These are phyloP conservation scores for Pichia sp. DNA, from an alignment of 1,139 yeast genomes.

Conservation along the genomic window DNA sequence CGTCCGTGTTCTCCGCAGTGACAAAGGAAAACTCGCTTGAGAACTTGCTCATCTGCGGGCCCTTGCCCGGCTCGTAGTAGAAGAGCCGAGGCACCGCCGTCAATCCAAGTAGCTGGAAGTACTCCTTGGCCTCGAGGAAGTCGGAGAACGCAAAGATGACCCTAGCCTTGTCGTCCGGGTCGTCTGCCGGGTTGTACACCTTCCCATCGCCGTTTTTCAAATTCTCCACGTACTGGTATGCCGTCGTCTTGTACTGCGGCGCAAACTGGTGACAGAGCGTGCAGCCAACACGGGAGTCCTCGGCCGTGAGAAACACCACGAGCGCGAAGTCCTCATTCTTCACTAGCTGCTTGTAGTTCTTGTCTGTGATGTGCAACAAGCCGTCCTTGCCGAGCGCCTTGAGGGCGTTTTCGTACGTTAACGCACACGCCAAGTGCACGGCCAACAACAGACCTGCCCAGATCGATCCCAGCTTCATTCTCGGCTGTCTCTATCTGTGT, in stretches of 20 bases:
- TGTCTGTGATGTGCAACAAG: slow-evolving; percentile 47
- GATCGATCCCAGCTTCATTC: slow-evolving; percentile 1
- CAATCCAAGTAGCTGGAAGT: slow-evolving; percentile 54
- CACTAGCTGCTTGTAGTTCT: slow-evolving; percentile 54
- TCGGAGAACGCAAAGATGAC: slow-evolving; percentile 75
- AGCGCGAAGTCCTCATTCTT: slow-evolving; percentile 65
- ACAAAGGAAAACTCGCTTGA: slow-evolving; percentile 31
- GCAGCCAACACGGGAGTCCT: slow-evolving; percentile 71
- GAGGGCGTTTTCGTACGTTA: slow-evolving; percentile 23
- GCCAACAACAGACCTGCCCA: slow-evolving; percentile 10
- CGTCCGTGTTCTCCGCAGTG: slow-evolving; percentile 29
- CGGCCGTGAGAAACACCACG: slow-evolving; percentile 67
- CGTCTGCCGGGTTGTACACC: slow-evolving; percentile 32
- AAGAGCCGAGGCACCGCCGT: slow-evolving; percentile 75
- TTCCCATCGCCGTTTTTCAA: slow-evolving; percentile 29
- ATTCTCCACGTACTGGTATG: slow-evolving; percentile 53
- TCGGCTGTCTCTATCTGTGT: background rate
- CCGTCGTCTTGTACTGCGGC: slow-evolving; percentile 61
- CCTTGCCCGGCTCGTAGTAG: slow-evolving; percentile 37
- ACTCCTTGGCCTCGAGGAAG: slow-evolving; percentile 49
- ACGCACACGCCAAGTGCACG: slow-evolving; percentile 15
- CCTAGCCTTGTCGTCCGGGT: slow-evolving; percentile 16
- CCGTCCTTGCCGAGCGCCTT: slow-evolving; percentile 15
- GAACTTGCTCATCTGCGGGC: slow-evolving; percentile 16
- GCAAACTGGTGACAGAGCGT: slow-evolving; percentile 64